Base-by-base conservation (phyloP, 106 monocot species). In the Agapanthus africanus region DNA sequence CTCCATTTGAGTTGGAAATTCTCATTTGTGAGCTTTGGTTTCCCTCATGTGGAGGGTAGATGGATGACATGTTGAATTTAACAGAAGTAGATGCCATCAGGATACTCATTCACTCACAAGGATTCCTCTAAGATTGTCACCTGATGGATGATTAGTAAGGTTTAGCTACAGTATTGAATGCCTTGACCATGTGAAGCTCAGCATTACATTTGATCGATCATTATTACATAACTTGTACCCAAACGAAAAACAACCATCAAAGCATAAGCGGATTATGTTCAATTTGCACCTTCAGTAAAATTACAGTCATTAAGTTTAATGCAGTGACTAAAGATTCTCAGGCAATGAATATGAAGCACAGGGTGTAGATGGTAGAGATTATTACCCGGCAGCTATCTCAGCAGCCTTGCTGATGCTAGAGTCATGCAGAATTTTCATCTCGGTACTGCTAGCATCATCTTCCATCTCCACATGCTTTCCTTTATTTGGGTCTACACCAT, bases 401-500 rank as follows among this genome's bases (percentile, higher is more conserved):
- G 91, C 95, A 81, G 85, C 95, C 78, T 82, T 91, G 60, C 60
- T 88, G 51, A 91, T 78, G 63, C 95, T 95, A 14, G 88, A 83
- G 31, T 91, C 85, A 38, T 80, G 74, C 67, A 95, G 65, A 34
- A 19, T 76, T 76, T 82, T 95, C 81, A 95, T 86, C 83, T 95
- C 95, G 74, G 68, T 74, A 35, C 56, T 69, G 63, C 34, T 64
- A 11, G 22, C 78, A 60, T 52, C 70, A 49, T 83, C 76, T 61
- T 54, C 25, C 37, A 57, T 59, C 63, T 84, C 79, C 40, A 86
- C 52, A 38, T 71, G 69, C 42, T 95, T 91, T 47, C 91, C 88
- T 83, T 85, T 95, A 56, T 83, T 79, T 15, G 72, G 19, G 22
- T 79, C 84, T 64, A 42, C 59, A 28, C 61, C 73, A 78, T 40